Conservation (phyloP, 176 grass and related monocot genomes). For the Leersia perrieri region DNA sequence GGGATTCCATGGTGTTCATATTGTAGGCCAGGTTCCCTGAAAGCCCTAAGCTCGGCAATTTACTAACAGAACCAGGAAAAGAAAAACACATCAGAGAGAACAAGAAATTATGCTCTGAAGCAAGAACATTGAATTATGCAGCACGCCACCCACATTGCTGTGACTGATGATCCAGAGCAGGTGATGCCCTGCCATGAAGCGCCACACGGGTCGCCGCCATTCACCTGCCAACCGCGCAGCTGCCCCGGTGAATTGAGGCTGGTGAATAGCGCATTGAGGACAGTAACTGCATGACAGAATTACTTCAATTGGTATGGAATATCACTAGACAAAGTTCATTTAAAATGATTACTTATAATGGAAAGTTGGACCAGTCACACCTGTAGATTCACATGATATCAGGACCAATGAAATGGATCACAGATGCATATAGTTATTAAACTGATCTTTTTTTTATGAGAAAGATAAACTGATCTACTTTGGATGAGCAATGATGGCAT, state of each 20-base stretch:
- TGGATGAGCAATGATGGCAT: slow-evolving; percentile 2
- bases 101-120: neutral
- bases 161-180: slow-evolving; percentile 75
- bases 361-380: slow-evolving; percentile 10
- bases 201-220: slow-evolving; percentile 70
- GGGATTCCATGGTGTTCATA: slow-evolving; percentile 65
- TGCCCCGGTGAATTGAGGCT: slow-evolving; percentile 84
- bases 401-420: neutral
- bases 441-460: too few species aligned
- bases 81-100: slow-evolving; percentile 5
- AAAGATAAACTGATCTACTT: slow-evolving; percentile 21
- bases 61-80: slow-evolving; percentile 42
- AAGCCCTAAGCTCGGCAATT: slow-evolving; percentile 71
- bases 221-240: slow-evolving; percentile 65
- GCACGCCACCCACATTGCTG: slow-evolving; percentile 76
- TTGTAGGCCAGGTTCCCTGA: slow-evolving; percentile 65
- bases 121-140: neutral
- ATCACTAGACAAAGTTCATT: slow-evolving; percentile 18
- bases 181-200: slow-evolving; percentile 75
- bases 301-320: neutral
- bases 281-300: slow-evolving; percentile 55
- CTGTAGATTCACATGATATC: slow-evolving; percentile 10
- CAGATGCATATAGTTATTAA: neutral
- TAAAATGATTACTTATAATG: neutral
- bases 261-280: slow-evolving; percentile 72